Base-by-base conservation (phyloP, 2,329 filamentous ascomycete genomes). In the Colletotrichum sp. region DNA sequence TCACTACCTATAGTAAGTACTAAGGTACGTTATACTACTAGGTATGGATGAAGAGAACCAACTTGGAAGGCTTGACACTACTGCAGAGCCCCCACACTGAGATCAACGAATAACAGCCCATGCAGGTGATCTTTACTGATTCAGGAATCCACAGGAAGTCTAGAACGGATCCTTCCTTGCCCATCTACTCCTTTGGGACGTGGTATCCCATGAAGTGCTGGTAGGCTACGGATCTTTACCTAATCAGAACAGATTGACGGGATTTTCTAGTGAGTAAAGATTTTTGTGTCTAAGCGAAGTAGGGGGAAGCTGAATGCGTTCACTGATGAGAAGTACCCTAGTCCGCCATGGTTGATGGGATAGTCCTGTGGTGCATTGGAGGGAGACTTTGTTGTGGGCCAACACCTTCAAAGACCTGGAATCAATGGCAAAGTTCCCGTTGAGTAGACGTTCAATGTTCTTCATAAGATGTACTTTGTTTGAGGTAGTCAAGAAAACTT, bases 231-330 rank as follows among this genome's bases (percentile, higher is more conserved):
- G 44, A 7, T 0, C 9, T 48, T n/a, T n/a, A 2, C 44, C 18
- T 0, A 48, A 48, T 12, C 44, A 48, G 44, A 48, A 2, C 1
- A 48, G 18, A 48, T 48, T 18, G 9, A 4, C 18, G 44, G 44
- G 0, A 1, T 12, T n/a, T 1, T 48, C 44, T 48, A 12, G 44
- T 6, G 0, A 48, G 3, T 22, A 22, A 22, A 0, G 18, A 0
- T n/a, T n/a, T 0, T 12, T 48, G 18, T n/a, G 18, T 48, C 0
- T 22, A 48, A 1, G 18, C 18, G 39, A 10, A 44, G 8, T 10
- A n/a, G 18, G 39, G 9, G 39, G n/a, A n/a, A n/a, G 2, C 39
- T n/a, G 39, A 44, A 6, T 0, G 0, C 0, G 0, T 44, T 1
- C 18, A 3, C 39, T n/a, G 18, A n/a, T 44, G 39, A 18, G 16